These are phyloP conservation scores for Auricularia sp. DNA, from an alignment of 768 basidiomycete species.

Conservation along the genomic window DNA sequence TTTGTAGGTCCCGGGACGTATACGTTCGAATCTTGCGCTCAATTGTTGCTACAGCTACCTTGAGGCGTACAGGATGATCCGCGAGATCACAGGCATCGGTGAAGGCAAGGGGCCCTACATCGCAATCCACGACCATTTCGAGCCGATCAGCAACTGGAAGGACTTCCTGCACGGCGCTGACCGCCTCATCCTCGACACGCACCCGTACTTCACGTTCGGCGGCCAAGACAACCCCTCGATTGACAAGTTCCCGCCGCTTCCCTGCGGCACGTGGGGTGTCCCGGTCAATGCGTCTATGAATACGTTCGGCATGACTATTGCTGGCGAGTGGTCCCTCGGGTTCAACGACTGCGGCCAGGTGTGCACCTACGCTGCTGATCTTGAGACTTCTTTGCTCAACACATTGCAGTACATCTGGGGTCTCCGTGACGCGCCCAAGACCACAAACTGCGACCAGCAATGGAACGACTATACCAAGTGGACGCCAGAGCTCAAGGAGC, in stretches of 20 bases:
- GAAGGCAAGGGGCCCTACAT: conserved; percentile 77
- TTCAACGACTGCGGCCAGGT: conserved; percentile 65
- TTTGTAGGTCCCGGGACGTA: background rate
- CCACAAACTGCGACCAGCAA: conserved; percentile 35
- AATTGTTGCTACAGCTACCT: conserved; percentile 44
- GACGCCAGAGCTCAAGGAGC: conserved; percentile 46
- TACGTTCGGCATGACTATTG: conserved; percentile 66
- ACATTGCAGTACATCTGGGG: background rate
- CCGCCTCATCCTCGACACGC: conserved; percentile 69
- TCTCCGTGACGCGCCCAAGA: background rate
- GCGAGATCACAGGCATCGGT: conserved; percentile 70
- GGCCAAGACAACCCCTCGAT: conserved; percentile 50
- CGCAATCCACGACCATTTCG: conserved; percentile 83
- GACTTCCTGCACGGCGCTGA: conserved; percentile 72
- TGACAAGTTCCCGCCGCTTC: conserved; percentile 42
- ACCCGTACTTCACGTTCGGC: conserved; percentile 77
- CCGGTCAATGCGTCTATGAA: conserved; percentile 64
- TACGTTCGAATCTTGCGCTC: conserved; percentile 3
- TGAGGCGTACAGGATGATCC: conserved; percentile 74
- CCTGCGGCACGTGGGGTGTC: conserved; percentile 65
- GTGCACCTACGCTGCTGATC: conserved; percentile 10
- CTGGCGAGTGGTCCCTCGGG: conserved; percentile 86
- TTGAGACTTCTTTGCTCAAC: background rate
- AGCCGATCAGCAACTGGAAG: conserved; percentile 51
- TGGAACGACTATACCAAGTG: conserved; percentile 75